Evolutionary conservation across 768 basidiomycete species (phyloP).

Genomic region (Steccherinum ochraceum): DNA sequence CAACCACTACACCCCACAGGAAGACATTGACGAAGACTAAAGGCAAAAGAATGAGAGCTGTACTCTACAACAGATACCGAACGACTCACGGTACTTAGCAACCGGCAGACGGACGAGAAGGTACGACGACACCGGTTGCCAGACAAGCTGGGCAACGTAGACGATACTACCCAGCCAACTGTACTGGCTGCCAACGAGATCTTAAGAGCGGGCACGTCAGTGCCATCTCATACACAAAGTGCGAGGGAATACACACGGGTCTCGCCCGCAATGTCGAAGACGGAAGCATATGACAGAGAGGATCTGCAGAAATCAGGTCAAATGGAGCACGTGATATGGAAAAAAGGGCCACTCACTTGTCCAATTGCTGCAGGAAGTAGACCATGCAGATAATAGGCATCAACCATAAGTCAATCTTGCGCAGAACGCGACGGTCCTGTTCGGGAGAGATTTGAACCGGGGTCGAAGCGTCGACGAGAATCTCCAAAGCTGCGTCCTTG

Average conservation of each 20-base stretch:
- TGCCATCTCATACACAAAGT: background rate
- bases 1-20: constrained; percentile 36
- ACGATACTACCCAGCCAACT: constrained; percentile 39
- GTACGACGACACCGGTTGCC: constrained; percentile 38
- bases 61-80: background rate
- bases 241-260: constrained; percentile 20
- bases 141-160: constrained; percentile 38
- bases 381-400: constrained; percentile 32
- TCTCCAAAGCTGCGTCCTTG: constrained; percentile 15
- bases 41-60: constrained; percentile 21
- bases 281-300: constrained; percentile 41
- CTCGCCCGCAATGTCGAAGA: constrained; percentile 34
- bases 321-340: constrained; percentile 2
- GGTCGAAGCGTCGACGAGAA: constrained; percentile 7
- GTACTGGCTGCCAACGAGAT: constrained; percentile 35
- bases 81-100: constrained; percentile 31
- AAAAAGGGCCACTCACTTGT: constrained; percentile 29
- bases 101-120: constrained; percentile 34
- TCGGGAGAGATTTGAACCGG: constrained; percentile 17
- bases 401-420: constrained; percentile 35
- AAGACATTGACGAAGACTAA: constrained; percentile 26
- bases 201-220: constrained; percentile 9
- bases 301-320: constrained; percentile 21
- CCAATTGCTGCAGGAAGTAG: constrained; percentile 38
- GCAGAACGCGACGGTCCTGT: constrained; percentile 27